These are phyloP conservation scores for Neurospora sp. DNA, from an alignment of 495 filamentous ascomycete species.

Conservation along the genomic window DNA sequence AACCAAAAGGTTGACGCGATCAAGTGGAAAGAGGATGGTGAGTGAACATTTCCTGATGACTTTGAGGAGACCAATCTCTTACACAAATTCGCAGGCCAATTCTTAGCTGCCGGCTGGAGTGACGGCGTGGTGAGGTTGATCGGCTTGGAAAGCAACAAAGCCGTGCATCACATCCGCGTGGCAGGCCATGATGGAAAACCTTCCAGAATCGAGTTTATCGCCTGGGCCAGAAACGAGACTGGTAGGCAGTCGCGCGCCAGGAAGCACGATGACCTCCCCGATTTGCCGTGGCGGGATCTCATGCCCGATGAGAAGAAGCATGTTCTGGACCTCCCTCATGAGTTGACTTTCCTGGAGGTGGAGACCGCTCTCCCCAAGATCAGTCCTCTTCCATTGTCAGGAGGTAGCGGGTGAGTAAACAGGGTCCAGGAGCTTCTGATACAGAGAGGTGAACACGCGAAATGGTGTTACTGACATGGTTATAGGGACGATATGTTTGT, in stretches of 20 bases:
- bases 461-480: conserved; percentile 11
- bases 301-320: conserved; percentile 26
- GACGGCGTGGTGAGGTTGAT: conserved; percentile 61
- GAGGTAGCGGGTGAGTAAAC: conserved; percentile 44
- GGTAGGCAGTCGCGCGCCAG: conserved; percentile 19
- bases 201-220: conserved; percentile 51
- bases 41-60: conserved; percentile 6
- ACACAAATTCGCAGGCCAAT: conserved; percentile 42
- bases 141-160: conserved; percentile 66
- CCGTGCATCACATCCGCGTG: conserved; percentile 56
- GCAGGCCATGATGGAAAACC: conserved; percentile 14
- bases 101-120: conserved; percentile 69
- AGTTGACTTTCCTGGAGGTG: conserved; percentile 68
- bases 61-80: conserved; percentile 6
- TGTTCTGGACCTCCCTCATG: conserved; percentile 57
- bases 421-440: background rate
- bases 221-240: conserved; percentile 63
- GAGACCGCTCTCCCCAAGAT: conserved; percentile 74
- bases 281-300: conserved; percentile 20
- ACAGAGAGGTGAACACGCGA: background rate
- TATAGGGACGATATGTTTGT: conserved; percentile 47
- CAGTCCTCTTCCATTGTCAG: conserved; percentile 53
- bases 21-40: conserved; percentile 76
- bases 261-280: background rate
- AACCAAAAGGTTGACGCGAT: conserved; percentile 44